Evolutionary conservation across 2,329 filamentous ascomycete species (phyloP).

Genomic region (Biscogniauxia marginata): DNA sequence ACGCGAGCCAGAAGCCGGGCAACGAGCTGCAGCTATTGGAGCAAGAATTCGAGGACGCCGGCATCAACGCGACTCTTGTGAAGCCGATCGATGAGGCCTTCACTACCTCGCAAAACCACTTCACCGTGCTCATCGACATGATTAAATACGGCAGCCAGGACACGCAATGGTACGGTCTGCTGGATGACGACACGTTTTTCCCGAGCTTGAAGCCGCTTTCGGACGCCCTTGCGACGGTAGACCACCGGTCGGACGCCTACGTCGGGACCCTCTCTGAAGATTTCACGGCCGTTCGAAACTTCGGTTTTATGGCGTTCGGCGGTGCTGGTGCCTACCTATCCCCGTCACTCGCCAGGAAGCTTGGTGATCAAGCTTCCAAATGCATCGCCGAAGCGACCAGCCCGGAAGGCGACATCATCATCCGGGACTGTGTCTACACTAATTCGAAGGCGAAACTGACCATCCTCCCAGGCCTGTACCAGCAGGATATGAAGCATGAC

Average conservation of each 20-base stretch:
- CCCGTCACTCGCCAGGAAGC: constrained; percentile 46
- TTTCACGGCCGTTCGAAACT: constrained; percentile 47
- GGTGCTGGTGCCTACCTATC: constrained; percentile 61
- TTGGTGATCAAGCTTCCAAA: constrained; percentile 46
- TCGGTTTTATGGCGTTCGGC: constrained; percentile 60
- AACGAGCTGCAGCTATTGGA: constrained; percentile 34
- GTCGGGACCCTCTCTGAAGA: constrained; percentile 59
- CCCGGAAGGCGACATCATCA: constrained; percentile 52
- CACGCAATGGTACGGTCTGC: constrained; percentile 55
- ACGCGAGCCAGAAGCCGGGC: constrained; percentile 35
- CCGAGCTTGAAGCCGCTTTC: constrained; percentile 51
- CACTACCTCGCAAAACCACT: constrained; percentile 54
- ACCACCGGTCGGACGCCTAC: constrained; percentile 50
- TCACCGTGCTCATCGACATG: constrained; percentile 53
- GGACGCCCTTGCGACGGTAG: constrained; percentile 45
- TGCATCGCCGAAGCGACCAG: constrained; percentile 46
- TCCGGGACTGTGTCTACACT: constrained; percentile 56
- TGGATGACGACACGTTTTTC: constrained; percentile 66
- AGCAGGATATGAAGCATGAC: constrained; percentile 56
- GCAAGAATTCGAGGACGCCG: constrained; percentile 32
- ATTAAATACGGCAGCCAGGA: constrained; percentile 40
- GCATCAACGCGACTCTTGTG: constrained; percentile 36
- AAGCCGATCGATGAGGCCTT: constrained; percentile 34
- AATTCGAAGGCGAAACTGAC: constrained; percentile 55
- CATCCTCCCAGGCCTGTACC: constrained; percentile 53